Conservation (phyloP, 2,329 filamentous ascomycete species). For the Scedosporium boydii region DNA sequence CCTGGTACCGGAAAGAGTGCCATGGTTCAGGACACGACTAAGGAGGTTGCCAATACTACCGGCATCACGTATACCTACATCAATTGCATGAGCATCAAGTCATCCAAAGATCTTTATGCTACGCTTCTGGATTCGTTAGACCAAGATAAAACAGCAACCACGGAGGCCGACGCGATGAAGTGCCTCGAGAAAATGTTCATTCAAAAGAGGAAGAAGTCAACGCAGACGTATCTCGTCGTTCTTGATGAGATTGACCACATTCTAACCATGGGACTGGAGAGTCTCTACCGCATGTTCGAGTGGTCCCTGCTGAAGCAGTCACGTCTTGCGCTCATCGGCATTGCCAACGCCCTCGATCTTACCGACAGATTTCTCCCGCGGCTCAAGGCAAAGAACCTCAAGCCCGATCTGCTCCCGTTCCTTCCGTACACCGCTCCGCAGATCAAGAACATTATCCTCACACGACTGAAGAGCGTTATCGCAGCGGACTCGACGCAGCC, state of each 20-base stretch:
- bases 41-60: slow-evolving; percentile 41
- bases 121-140: slow-evolving; percentile 65
- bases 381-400: slow-evolving; percentile 84
- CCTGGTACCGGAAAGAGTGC: slow-evolving; percentile 97
- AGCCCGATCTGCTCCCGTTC: slow-evolving; percentile 82
- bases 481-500: slow-evolving; percentile 41
- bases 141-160: slow-evolving; percentile 29
- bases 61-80: slow-evolving; percentile 65
- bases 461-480: slow-evolving; percentile 68
- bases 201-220: slow-evolving; percentile 44
- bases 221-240: slow-evolving; percentile 66
- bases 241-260: slow-evolving; percentile 95
- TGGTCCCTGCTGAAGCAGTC: slow-evolving; percentile 83
- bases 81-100: slow-evolving; percentile 97
- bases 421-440: slow-evolving; percentile 83
- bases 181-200: slow-evolving; percentile 64
- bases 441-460: slow-evolving; percentile 78
- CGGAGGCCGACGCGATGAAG: slow-evolving; percentile 58
- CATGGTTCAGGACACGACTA: slow-evolving; percentile 72
- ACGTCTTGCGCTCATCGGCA: slow-evolving; percentile 74
- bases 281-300: slow-evolving; percentile 89
- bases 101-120: slow-evolving; percentile 73
- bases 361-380: slow-evolving; percentile 92
- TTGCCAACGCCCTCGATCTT: slow-evolving; percentile 91
- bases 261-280: slow-evolving; percentile 76